Conservation (phyloP, 2,329 filamentous ascomycete species). For the Fusarium begoniae region DNA sequence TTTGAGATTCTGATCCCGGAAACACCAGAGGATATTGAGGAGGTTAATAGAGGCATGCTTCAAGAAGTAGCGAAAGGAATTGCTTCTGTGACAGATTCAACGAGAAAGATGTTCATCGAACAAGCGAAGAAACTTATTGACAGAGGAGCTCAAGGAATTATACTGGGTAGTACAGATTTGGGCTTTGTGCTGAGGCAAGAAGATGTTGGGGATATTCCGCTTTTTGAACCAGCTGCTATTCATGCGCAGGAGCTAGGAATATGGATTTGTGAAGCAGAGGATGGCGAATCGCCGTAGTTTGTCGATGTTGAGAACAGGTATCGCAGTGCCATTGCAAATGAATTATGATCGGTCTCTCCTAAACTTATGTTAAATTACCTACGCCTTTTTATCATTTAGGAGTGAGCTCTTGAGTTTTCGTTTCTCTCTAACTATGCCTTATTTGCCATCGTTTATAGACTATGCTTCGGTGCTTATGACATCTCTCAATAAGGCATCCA, state of each 20-base stretch:
- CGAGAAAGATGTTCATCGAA: neutral
- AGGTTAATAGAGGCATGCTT: neutral
- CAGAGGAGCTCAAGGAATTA: neutral
- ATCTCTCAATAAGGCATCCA: neutral
- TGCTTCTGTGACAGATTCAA: neutral
- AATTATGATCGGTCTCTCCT: neutral
- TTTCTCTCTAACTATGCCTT: too few relatives aligned
- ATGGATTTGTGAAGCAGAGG: neutral
- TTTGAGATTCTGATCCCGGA: neutral
- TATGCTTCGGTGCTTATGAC: neutral
- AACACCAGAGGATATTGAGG: neutral
- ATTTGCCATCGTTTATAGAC: fast-evolving
- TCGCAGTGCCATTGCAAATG: neutral
- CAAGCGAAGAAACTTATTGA: neutral
- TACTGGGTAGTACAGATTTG: neutral
- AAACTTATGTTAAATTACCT: too few relatives aligned
- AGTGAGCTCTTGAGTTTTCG: fast-evolving
- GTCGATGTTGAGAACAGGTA: fast-evolving
- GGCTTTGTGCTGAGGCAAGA: neutral
- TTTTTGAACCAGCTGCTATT: neutral
- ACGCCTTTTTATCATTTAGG: too few relatives aligned
- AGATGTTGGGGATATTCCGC: neutral
- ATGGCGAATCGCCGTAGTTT: neutral
- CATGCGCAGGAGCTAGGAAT: neutral
- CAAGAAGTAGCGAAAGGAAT: neutral